These are phyloP conservation scores for Colletotrichum spaethianum DNA, from an alignment of 2,329 filamentous ascomycete genomes.

Conservation along the genomic window DNA sequence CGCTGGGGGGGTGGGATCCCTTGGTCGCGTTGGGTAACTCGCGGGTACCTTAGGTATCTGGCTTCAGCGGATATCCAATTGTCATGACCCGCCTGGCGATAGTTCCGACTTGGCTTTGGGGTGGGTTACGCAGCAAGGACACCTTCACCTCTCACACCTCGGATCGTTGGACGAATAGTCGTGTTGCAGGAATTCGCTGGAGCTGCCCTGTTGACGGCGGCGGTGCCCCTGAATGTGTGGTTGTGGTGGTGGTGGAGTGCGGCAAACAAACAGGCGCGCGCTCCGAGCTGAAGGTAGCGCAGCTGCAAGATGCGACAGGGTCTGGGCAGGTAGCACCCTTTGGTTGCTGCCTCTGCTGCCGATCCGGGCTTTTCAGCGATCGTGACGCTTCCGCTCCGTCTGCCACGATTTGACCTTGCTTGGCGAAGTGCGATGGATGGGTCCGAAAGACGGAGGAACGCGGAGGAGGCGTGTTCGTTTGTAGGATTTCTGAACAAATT, in stretches of 20 bases:
- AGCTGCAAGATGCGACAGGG: constrained; percentile 30
- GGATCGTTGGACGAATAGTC: constrained; percentile 1
- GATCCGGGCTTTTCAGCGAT: constrained; percentile 4
- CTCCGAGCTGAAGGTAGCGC: constrained; percentile 19
- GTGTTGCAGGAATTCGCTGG: not conserved
- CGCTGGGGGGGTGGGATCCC: constrained; percentile 8
- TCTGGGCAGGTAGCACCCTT: not conserved
- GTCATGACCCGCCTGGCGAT: constrained; percentile 13
- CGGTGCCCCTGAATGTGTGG: constrained; percentile 5
- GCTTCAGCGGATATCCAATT: constrained; percentile 32
- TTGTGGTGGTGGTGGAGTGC: constrained; percentile 24
- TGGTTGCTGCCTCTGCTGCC: constrained; percentile 15
- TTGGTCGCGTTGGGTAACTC: constrained; percentile 27
- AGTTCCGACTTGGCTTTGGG: not conserved
- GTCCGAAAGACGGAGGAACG: not conserved
- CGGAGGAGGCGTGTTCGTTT: not conserved
- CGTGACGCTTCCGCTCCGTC: constrained; percentile 2
- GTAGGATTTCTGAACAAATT: not conserved
- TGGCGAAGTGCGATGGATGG: not conserved
- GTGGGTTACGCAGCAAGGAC: not conserved
- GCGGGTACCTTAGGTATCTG: constrained; percentile 29
- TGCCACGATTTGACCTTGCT: not conserved
- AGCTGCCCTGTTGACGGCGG: not conserved
- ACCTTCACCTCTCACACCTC: constrained; percentile 10
- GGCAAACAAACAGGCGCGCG: constrained; percentile 29